A percentile compares a stretch with the other conserved stretches of the same genome.
phyloP scores from a whole-genome alignment of 2,329 filamentous ascomycete species.

The Xylariaceae sp. region DNA sequence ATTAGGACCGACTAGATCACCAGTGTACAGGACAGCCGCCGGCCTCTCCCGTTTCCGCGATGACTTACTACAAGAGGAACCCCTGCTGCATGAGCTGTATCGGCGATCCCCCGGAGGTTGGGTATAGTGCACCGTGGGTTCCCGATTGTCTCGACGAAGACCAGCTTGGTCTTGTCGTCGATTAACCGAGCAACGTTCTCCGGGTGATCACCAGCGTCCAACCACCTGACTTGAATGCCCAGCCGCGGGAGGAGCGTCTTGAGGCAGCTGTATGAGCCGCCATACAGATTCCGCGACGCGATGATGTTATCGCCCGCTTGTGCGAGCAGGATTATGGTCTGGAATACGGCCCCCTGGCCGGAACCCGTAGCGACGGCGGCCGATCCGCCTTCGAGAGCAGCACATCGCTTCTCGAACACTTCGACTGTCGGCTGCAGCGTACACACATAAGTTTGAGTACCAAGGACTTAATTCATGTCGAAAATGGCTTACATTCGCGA shows the following conservation, averaged over 20 bases:
- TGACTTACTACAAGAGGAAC: constrained; percentile 56
- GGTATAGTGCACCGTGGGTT: constrained; percentile 93
- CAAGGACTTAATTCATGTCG: too few relatives aligned
- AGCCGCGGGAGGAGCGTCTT: constrained; percentile 83
- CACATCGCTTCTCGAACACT: constrained; percentile 93
- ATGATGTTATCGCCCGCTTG: constrained; percentile 89
- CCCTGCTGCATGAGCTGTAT: constrained; percentile 65
- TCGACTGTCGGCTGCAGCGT: constrained; percentile 72
- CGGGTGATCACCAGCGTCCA: constrained; percentile 73
- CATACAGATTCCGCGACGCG: constrained; percentile 84
- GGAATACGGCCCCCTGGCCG: constrained; percentile 88
- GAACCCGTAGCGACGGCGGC: constrained; percentile 81
- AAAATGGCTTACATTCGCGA: constrained; percentile 66
- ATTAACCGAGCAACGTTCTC: constrained; percentile 77
- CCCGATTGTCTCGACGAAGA: constrained; percentile 88
- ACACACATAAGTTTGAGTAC: background rate
- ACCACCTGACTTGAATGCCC: constrained; percentile 75
- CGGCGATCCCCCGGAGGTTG: constrained; percentile 80
- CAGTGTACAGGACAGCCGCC: too few relatives aligned
- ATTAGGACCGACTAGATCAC: too few relatives aligned
- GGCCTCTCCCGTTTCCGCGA: background rate
- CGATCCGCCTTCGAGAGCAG: constrained; percentile 88
- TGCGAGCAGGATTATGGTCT: constrained; percentile 78
- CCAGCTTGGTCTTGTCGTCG: constrained; percentile 87
- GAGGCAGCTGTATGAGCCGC: constrained; percentile 95